Evolutionary conservation across 139 green algal species (phyloP).

Genomic region (Coelastrella sp.): DNA sequence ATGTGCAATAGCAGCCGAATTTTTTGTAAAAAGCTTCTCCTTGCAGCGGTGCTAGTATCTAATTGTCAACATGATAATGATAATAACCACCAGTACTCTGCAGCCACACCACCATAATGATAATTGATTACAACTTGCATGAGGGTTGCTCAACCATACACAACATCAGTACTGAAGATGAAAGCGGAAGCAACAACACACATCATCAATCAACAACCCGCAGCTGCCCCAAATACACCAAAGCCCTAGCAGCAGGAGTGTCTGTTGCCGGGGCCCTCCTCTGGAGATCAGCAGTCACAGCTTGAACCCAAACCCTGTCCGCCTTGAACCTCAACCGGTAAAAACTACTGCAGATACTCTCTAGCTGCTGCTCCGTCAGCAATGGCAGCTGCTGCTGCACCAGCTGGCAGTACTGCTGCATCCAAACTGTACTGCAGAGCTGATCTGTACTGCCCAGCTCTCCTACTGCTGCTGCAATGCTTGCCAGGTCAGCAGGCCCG

Average conservation of each 20-base stretch:
- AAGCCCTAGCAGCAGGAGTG: conserved; percentile 12
- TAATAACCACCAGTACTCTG: too few species aligned
- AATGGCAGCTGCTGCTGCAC: conserved; percentile 1
- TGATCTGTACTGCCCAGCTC: not conserved
- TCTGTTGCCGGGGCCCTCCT: not conserved
- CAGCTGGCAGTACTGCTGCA: not conserved
- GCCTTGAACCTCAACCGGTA: not conserved
- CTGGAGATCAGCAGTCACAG: not conserved
- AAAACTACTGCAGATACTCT: not conserved
- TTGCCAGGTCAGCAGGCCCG: not conserved
- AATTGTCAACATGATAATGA: too few species aligned
- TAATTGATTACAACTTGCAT: too few species aligned
- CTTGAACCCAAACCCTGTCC: not conserved
- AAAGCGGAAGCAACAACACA: too few species aligned
- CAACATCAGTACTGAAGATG: too few species aligned
- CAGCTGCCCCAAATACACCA: conserved; percentile 15
- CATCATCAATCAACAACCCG: not conserved
- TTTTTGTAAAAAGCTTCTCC: too few species aligned
- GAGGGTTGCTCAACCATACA: too few species aligned
- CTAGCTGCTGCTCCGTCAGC: conserved; percentile 16
- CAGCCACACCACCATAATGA: too few species aligned
- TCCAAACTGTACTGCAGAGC: conserved; percentile 1
- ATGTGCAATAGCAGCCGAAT: too few species aligned
- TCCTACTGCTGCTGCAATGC: not conserved
- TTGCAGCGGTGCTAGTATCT: too few species aligned